These are phyloP conservation scores for Arachnopeziza araneosa DNA, from an alignment of 2,329 filamentous ascomycete species.

Conservation along the genomic window DNA sequence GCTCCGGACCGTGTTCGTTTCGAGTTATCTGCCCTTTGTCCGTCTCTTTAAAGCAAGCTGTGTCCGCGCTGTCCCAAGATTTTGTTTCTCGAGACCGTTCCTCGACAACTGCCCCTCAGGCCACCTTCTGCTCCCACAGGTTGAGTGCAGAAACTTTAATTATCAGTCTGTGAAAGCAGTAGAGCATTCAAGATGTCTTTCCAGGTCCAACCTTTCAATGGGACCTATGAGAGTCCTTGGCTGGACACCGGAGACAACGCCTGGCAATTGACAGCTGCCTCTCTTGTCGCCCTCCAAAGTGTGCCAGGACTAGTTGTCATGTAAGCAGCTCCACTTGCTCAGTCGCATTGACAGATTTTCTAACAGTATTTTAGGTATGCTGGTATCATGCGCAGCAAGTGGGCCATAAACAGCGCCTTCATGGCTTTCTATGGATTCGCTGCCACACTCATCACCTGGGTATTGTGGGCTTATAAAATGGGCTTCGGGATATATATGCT, in stretches of 20 bases:
- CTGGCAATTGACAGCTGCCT: constrained; percentile 47
- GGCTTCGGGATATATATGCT: constrained; percentile 45
- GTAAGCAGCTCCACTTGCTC: constrained; percentile 1
- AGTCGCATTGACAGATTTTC: neutral
- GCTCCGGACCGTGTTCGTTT: neutral
- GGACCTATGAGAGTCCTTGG: constrained; percentile 20
- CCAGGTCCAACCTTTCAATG: constrained; percentile 1
- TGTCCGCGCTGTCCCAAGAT: neutral
- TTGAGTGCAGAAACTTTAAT: neutral
- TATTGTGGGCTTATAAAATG: constrained; percentile 44
- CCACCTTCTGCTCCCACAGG: neutral
- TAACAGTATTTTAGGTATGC: constrained; percentile 20
- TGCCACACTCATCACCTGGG: constrained; percentile 43
- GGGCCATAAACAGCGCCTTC: constrained; percentile 44
- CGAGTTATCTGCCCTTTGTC: neutral
- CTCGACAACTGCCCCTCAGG: neutral
- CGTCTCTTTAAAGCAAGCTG: neutral
- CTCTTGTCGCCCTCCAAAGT: constrained; percentile 43
- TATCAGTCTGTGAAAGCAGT: neutral
- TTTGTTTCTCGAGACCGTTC: neutral
- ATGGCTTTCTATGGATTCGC: constrained; percentile 48
- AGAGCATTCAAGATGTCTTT: neutral
- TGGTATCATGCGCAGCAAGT: constrained; percentile 43
- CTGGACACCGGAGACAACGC: constrained; percentile 44
- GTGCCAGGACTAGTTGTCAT: constrained; percentile 44